Percentiles rank a stretch among this genome's conserved stretches.
Evolutionary conservation across 306 rosid species (phyloP).

Genomic region (Alnus glutinosa): DNA sequence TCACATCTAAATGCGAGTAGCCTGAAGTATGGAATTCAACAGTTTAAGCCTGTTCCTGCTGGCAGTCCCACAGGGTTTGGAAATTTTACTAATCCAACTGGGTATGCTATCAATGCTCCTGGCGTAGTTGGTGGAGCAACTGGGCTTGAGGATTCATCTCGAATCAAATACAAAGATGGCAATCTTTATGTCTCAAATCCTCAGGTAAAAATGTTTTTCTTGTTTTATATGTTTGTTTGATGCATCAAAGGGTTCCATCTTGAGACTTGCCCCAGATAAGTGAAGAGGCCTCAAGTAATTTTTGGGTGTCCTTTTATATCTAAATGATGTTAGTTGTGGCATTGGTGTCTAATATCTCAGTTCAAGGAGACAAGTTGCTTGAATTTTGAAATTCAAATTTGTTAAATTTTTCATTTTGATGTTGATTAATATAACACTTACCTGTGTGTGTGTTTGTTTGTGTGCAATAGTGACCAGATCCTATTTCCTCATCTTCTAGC

Average conservation of each 20-base stretch:
- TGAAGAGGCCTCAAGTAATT: background rate
- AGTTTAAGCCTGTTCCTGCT: conserved; percentile 86
- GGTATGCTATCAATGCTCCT: conserved; percentile 80
- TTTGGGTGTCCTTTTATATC: background rate
- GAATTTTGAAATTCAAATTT: background rate
- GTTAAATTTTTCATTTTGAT: background rate
- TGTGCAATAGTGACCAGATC: no score
- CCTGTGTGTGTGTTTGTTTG: background rate
- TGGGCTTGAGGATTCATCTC: conserved; percentile 84
- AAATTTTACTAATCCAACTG: conserved; percentile 72
- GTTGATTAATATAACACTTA: background rate
- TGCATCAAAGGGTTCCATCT: background rate
- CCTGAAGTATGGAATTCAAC: conserved; percentile 93
- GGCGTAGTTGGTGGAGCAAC: conserved; percentile 87
- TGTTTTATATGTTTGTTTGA: conserved; percentile 4
- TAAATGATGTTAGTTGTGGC: background rate
- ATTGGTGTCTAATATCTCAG: background rate
- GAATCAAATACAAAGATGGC: conserved; percentile 88
- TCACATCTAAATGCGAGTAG: conserved; percentile 83
- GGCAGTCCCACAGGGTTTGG: conserved; percentile 87
- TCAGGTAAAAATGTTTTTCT: conserved; percentile 51
- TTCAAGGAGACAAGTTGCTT: background rate
- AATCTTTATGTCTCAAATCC: conserved; percentile 89
- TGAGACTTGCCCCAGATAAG: background rate
- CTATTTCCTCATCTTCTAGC: no score